Evolutionary conservation across 179 eudicot species (phyloP).

Genomic region (Spergularia azorica): DNA sequence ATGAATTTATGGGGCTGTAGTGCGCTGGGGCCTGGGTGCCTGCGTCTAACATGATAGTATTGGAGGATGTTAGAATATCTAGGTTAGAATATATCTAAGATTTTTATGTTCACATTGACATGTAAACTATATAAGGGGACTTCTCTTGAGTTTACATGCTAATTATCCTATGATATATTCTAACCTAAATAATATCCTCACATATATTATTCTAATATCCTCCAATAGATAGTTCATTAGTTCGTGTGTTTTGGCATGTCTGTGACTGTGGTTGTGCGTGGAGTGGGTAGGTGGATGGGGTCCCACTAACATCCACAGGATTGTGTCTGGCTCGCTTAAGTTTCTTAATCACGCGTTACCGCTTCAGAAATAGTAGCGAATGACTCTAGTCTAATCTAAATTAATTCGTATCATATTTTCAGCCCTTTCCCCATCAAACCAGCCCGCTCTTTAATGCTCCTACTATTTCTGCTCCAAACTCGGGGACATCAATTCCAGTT

Average conservation of each 20-base stretch:
- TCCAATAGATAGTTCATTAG: too few species aligned
- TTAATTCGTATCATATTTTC: conserved; percentile 24
- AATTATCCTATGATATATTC: too few species aligned
- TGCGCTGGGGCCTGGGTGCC: not conserved
- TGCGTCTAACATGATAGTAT: not conserved
- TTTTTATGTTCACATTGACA: too few species aligned
- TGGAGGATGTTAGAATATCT: too few species aligned
- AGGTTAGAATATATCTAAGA: too few species aligned
- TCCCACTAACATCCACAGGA: not conserved
- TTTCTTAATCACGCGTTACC: not conserved
- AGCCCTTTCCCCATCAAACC: conserved; percentile 91
- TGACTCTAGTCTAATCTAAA: too few species aligned
- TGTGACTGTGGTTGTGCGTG: not conserved
- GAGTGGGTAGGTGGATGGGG: not conserved
- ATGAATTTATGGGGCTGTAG: not conserved
- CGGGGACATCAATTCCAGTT: conserved; percentile 54
- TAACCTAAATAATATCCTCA: too few species aligned
- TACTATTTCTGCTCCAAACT: conserved; percentile 40
- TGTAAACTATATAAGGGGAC: too few species aligned
- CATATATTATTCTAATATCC: too few species aligned
- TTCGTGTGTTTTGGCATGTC: not conserved
- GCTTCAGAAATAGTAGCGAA: not conserved
- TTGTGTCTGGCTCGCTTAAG: not conserved
- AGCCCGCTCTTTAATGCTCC: conserved; percentile 65
- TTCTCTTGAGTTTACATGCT: too few species aligned